Base-by-base conservation (phyloP, 2,329 filamentous ascomycete species). In the Trichoderma koningii region DNA sequence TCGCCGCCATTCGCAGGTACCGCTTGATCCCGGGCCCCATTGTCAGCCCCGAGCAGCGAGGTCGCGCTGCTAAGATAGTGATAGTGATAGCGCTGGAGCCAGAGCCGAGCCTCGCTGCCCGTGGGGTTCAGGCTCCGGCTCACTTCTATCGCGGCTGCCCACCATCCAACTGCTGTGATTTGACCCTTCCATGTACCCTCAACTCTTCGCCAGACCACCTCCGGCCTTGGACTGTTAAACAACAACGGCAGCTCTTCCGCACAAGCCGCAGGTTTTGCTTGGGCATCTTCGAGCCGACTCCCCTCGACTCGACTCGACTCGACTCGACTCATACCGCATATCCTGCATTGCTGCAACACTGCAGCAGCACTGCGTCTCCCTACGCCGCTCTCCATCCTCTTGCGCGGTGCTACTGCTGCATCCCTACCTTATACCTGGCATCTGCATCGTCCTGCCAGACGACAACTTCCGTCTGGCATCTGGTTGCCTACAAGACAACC, bases 121-220 rank as follows among this genome's bases (percentile, higher is more conserved):
- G 45, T 61, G 57, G 57, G 57, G 57, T 50, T 42, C 30, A 41
- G 28, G 9, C 7, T 34, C 15, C 21, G 12, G 7, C n/a, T 34
- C n/a, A 23, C 47, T 44, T 61, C 50, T 61, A 51, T 61, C 57
- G 57, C 57, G 47, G 47, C 57, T 61, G 30, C 57, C 57, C 57
- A 61, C 57, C 57, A 61, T 30, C 21, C 34, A 38, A 14, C 12
- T 14, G 34, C 34, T 38, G 12, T 5, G 10, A 5, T 38, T 38
- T 38, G 34, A 14, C 14, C 34, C 34, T 38, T 38, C 34, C 34
- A 5, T 38, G 34, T 51, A 30, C 44, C 52, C 50, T 28, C 50
- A 42, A 23, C 21, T 23, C 21, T 23, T 45, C 21, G 23, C n/a
- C 23, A 52, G 26, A 52, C 50, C 26, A 34, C 28, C 50, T n/a